A percentile compares a stretch with the other conserved stretches of the same genome.
Conservation (phyloP, 148 eudicot species). For the Oxyria digyna region DNA sequence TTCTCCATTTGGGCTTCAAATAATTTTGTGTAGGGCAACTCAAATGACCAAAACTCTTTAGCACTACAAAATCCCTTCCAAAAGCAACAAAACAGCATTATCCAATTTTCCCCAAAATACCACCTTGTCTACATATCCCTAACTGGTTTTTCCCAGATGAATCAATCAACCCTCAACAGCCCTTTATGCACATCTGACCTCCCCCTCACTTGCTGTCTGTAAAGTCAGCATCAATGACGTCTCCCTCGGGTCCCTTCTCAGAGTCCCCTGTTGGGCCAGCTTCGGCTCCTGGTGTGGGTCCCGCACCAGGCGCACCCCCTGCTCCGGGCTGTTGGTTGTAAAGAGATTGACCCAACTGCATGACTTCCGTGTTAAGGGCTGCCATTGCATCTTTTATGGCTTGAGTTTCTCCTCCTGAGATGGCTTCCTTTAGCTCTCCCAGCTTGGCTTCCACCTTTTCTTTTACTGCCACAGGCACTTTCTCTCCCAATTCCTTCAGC, state of each 20-base stretch:
- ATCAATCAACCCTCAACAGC: no score
- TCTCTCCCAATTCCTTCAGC: conserved; percentile 83
- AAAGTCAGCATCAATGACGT: conserved; percentile 94
- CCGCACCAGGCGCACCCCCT: conserved; percentile 37
- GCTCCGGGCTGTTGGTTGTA: conserved; percentile 88
- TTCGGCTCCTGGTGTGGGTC: conserved; percentile 49
- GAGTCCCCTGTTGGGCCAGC: conserved; percentile 47
- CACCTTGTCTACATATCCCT: no score
- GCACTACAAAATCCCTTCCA: no score
- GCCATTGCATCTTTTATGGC: conserved; percentile 78
- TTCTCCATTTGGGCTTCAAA: no score
- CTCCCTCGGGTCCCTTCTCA: conserved; percentile 81
- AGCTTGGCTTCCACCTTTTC: conserved; percentile 88
- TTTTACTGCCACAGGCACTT: conserved; percentile 75
- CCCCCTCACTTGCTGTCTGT: conserved; percentile 77
- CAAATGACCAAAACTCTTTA: no score
- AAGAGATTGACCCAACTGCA: conserved; percentile 89
- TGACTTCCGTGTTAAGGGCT: conserved; percentile 87
- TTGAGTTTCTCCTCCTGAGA: conserved; percentile 64
- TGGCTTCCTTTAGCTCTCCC: conserved; percentile 69
- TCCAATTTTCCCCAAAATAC: no score
- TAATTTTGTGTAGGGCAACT: no score
- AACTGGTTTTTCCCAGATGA: no score
- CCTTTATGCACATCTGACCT: no score
- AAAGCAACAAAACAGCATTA: no score